These are phyloP conservation scores for Pseudogymnoascus verrucosus DNA, from an alignment of 2,329 filamentous ascomycete species.

Conservation along the genomic window DNA sequence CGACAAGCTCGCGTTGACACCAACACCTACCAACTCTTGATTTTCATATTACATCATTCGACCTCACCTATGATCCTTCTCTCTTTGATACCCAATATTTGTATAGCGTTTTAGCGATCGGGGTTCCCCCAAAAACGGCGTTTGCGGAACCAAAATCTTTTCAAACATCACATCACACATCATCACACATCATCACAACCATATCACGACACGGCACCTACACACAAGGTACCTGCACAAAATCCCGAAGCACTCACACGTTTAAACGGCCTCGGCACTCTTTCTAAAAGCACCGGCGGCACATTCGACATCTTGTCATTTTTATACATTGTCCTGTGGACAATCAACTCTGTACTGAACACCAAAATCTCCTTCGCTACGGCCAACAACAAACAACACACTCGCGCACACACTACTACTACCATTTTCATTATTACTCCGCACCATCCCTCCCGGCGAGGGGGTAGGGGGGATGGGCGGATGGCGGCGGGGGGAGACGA, in stretches of 20 bases:
- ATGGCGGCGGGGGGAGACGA: neutral
- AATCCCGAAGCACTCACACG: conserved; percentile 2
- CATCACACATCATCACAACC: conserved; percentile 5
- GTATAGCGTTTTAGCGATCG: conserved; percentile 11
- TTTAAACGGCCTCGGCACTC: neutral
- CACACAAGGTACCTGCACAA: neutral
- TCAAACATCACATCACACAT: neutral
- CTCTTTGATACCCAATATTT: conserved; percentile 13
- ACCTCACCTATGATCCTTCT: conserved; percentile 9
- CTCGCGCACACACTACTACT: neutral
- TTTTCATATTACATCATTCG: conserved; percentile 5
- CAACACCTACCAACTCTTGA: conserved; percentile 14
- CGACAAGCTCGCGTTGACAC: conserved; percentile 15
- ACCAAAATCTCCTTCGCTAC: neutral
- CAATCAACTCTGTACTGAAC: neutral
- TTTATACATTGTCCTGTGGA: conserved; percentile 1
- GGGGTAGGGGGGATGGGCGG: neutral
- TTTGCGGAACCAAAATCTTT: conserved; percentile 9
- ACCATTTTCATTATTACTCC: neutral
- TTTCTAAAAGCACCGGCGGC: neutral
- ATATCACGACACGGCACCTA: neutral
- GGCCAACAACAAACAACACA: neutral
- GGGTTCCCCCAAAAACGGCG: conserved; percentile 7
- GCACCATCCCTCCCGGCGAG: neutral
- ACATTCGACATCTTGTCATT: neutral